Conservation (phyloP, 768 basidiomycete species). For the Amanita rimosa region DNA sequence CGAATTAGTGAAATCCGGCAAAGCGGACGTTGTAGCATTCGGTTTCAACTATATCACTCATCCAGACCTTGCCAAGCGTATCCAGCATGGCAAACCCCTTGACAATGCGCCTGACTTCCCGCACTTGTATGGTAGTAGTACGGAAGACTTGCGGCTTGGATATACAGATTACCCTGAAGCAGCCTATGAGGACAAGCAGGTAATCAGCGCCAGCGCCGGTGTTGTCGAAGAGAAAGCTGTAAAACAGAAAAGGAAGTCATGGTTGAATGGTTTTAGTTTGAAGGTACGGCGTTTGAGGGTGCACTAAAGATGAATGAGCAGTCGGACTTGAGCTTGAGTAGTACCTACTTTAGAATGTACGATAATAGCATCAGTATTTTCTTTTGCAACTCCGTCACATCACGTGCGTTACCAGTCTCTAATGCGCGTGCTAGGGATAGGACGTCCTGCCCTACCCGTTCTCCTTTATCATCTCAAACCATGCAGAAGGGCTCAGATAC, state of each 20-base stretch:
- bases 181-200: neutral
- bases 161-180: constrained; percentile 27
- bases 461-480: neutral
- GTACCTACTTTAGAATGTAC: no score
- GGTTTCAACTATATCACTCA: constrained; percentile 27
- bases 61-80: constrained; percentile 27
- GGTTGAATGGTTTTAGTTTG: no score
- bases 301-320: no score
- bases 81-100: constrained; percentile 21
- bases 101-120: constrained; percentile 19
- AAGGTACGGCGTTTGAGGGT: no score
- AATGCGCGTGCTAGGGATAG: neutral
- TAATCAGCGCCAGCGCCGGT: no score
- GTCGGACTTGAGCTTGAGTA: no score
- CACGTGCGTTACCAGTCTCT: no score
- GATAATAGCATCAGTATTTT: no score
- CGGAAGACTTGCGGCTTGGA: constrained; percentile 16
- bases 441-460: neutral
- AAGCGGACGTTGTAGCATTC: constrained; percentile 25
- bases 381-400: no score
- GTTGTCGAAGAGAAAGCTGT: no score
- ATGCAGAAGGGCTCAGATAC: neutral
- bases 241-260: no score
- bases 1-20: constrained; percentile 20
- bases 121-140: constrained; percentile 17